phyloP scores from a whole-genome alignment of 1,139 yeast genomes.

The Geotrichum histeridarum region DNA sequence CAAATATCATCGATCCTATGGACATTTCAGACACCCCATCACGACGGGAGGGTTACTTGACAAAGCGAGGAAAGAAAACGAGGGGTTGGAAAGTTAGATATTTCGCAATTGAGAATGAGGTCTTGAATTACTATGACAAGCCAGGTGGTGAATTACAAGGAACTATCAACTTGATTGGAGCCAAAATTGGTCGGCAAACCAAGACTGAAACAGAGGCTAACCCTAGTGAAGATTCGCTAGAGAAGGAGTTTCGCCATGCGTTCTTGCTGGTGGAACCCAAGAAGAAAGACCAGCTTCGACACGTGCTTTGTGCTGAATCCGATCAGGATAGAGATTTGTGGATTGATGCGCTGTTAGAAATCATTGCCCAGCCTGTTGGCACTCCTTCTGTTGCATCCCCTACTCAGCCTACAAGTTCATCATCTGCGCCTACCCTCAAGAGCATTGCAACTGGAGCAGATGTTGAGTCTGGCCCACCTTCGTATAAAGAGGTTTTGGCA shows the following conservation, averaged over 20 bases:
- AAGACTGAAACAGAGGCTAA: slow-evolving; percentile 28
- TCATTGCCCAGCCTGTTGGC: slow-evolving; percentile 25
- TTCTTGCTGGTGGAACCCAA: slow-evolving; percentile 64
- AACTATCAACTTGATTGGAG: slow-evolving; percentile 50
- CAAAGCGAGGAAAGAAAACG: slow-evolving; percentile 57
- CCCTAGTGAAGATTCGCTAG: slow-evolving; percentile 49
- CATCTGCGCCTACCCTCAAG: neutral
- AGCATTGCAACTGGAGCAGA: neutral
- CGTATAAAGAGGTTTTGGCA: neutral
- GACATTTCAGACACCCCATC: slow-evolving; percentile 56
- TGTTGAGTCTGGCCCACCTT: neutral
- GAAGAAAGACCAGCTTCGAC: slow-evolving; percentile 54
- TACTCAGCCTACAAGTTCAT: neutral
- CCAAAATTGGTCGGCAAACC: slow-evolving; percentile 63
- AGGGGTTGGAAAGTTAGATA: slow-evolving; percentile 71
- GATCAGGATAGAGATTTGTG: slow-evolving; percentile 75
- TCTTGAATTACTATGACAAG: slow-evolving; percentile 54
- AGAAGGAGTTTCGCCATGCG: slow-evolving; percentile 65
- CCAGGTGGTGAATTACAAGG: slow-evolving; percentile 60
- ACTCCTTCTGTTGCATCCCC: neutral
- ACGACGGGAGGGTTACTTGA: slow-evolving; percentile 61
- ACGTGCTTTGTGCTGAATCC: slow-evolving; percentile 77
- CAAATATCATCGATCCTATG: slow-evolving; percentile 62
- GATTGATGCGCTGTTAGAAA: slow-evolving; percentile 58
- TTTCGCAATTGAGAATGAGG: slow-evolving; percentile 65